These are phyloP conservation scores for Gentiana macrophylla DNA, from an alignment of 257 asterid genomes.

Conservation along the genomic window DNA sequence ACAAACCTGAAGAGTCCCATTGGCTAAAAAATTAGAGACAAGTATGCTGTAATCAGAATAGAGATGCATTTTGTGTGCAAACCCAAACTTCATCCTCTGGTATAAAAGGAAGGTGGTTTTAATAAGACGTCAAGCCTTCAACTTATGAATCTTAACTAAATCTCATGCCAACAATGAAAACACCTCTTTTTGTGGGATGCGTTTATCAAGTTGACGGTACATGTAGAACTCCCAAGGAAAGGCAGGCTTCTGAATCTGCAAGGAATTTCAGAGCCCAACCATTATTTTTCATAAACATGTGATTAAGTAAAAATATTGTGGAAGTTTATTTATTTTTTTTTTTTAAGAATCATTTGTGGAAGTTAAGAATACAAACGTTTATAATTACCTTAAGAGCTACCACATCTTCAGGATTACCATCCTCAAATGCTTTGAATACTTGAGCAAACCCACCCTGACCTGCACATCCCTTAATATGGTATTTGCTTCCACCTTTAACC, in stretches of 20 bases:
- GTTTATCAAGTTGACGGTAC: conserved; percentile 81
- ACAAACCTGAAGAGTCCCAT: conserved; percentile 94
- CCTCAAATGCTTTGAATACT: conserved; percentile 73
- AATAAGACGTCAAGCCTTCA: conserved; percentile 15
- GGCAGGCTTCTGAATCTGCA: conserved; percentile 95
- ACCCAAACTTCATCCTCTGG: conserved; percentile 81
- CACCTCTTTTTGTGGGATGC: conserved; percentile 76
- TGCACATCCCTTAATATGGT: conserved; percentile 97
- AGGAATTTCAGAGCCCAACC: conserved; percentile 6
- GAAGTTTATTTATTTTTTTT: too few relatives aligned
- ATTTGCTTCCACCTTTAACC: conserved; percentile 63
- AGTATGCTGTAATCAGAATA: conserved; percentile 86
- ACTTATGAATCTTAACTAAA: conserved; percentile 5
- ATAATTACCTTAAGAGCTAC: conserved; percentile 82
- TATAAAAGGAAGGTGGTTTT: conserved; percentile 10
- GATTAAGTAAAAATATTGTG: too few relatives aligned
- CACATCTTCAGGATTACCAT: conserved; percentile 62
- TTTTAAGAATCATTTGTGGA: too few relatives aligned
- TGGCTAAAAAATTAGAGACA: conserved; percentile 63
- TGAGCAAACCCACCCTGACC: conserved; percentile 99
- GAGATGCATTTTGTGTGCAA: conserved; percentile 85
- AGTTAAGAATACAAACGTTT: too few relatives aligned
- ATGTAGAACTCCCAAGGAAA: conserved; percentile 98
- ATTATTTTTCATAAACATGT: conserved; percentile 5
- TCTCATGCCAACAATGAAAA: conserved; percentile 11